Percentiles rank a stretch among this genome's conserved stretches.
Conservation (phyloP, 169 alveolate genomes). For the Plasmodium coatneyi region DNA sequence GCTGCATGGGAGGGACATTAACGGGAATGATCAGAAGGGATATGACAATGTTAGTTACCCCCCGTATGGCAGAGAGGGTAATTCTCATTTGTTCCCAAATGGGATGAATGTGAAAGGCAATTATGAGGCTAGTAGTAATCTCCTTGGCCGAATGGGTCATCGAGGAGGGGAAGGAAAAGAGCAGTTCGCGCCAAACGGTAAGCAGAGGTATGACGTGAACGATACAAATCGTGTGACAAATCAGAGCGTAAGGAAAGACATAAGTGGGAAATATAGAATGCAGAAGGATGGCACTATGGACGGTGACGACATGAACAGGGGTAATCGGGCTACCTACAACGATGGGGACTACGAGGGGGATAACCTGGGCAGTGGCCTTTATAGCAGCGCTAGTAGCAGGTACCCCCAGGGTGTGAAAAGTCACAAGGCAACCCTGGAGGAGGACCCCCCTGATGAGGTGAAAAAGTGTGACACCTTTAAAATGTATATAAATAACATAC, state of each 20-base stretch:
- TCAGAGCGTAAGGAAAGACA: background rate
- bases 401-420: background rate
- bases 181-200: background rate
- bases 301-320: background rate
- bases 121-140: background rate
- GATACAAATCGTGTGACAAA: background rate
- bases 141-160: background rate
- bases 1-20: background rate
- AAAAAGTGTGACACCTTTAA: constrained; percentile 21
- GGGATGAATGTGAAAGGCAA: background rate
- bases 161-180: background rate
- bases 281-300: background rate
- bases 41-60: background rate
- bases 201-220: background rate
- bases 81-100: background rate
- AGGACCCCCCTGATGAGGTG: background rate
- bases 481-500: constrained; percentile 23
- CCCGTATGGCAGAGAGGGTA: background rate
- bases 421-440: background rate
- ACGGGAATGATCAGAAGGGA: background rate
- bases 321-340: background rate
- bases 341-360: background rate
- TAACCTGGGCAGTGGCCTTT: background rate
- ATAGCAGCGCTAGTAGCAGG: background rate
- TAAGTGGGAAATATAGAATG: background rate